Evolutionary conservation across 2,329 filamentous ascomycete species (phyloP).

Genomic region (Microascus cirrosus): DNA sequence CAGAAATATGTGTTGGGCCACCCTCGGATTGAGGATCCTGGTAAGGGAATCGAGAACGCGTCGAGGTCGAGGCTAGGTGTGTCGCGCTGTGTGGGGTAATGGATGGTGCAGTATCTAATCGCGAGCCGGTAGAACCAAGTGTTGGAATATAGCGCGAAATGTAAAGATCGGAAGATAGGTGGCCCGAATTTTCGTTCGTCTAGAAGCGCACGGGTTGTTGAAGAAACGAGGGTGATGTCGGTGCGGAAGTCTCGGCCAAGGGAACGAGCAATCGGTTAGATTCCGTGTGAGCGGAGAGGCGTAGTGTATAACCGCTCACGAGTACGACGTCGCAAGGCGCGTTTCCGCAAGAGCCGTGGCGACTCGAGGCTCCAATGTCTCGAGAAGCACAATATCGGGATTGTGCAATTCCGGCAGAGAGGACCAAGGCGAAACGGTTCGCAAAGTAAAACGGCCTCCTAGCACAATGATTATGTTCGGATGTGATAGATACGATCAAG

Average conservation of each 20-base stretch:
- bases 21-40: background rate
- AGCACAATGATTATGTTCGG: background rate
- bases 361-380: background rate
- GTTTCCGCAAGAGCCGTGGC: background rate
- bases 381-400: background rate
- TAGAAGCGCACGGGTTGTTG: background rate
- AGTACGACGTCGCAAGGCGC: background rate
- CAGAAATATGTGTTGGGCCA: constrained; percentile 4
- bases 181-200: background rate
- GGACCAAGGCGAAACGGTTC: background rate
- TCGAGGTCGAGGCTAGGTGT: background rate
- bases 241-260: background rate
- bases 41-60: background rate
- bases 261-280: background rate
- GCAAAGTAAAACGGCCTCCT: background rate
- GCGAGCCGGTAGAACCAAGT: background rate
- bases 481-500: background rate
- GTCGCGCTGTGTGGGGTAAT: background rate
- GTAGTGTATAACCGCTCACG: background rate
- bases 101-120: background rate
- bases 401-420: background rate
- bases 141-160: background rate
- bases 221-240: background rate
- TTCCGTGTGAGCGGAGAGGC: background rate
- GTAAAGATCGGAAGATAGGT: background rate